Evolutionary conservation across 1,139 yeast genomes (phyloP), one percentile per base, ranked within the genome.

Genomic region (Yarrowia galli): DNA sequence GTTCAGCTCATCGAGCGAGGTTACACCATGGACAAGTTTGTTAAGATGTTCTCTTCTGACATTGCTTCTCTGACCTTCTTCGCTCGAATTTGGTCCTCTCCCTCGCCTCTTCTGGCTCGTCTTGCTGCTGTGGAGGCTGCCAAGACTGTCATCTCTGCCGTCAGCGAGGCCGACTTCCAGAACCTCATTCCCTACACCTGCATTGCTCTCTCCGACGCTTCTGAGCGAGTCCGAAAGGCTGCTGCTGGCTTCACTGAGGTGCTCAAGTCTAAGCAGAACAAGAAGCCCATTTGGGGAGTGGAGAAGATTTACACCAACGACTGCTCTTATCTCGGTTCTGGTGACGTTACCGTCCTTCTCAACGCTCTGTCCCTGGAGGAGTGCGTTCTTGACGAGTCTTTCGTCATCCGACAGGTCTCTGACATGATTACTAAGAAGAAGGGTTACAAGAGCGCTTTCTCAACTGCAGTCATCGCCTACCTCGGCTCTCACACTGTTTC

Each of bases 401-500:
- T 81, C 58, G 76, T 86, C 18, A 76, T 80, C 23, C 74, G 75
- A 16, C 71, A 79, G 28, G 69, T 86, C 32, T 70, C 71, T 9
- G 71, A 70, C 4, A 65, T 77, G 76, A 66, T 73, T 46, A 45
- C 65, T 38, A 43, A 45, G 32, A 65, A 65, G 68, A 65, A 54
- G 64, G 65, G 54, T 6, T 51, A 42, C 63, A 54, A 65, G 53
- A 40, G 42, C 43, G 67, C 64, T 22, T 58, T 58, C 42, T 58
- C 64, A 4, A 71, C 71, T 18, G 71, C 73, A 3, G 53, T 80
- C 43, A 74, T 84, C 65, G 80, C 86, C 0, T 84, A 81, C 70
- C 80, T 86, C 74, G 82, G 84, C 1, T 81, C 85, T 43, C 87
- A 86, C 73, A 84, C 85, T 2, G 74, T 81, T 49, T 71, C 77